phyloP scores from a whole-genome alignment of 208 protist species.

The Endotrypanum monterogeii region DNA sequence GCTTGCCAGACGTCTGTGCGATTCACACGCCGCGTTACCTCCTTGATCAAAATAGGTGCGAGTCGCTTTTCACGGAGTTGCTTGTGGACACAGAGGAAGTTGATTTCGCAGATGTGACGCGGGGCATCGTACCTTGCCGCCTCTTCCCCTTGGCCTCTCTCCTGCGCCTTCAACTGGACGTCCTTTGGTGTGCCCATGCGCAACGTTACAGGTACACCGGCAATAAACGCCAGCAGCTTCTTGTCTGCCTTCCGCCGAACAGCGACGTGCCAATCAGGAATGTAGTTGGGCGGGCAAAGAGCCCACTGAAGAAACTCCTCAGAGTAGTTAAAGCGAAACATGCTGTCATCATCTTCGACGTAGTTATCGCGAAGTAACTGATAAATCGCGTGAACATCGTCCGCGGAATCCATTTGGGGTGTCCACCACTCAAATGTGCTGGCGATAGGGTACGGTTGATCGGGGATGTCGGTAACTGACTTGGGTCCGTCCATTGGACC shows the following conservation, averaged over 20 bases:
- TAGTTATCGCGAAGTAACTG: conserved; percentile 98
- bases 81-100: conserved; percentile 99
- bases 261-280: conserved; percentile 96
- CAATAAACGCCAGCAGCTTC: conserved; percentile 97
- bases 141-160: conserved; percentile 15
- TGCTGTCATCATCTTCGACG: conserved; percentile 98
- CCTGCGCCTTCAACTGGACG: conserved; percentile 17
- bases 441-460: conserved; percentile 92
- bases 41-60: conserved; percentile 98
- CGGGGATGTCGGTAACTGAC: conserved; percentile 85
- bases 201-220: conserved; percentile 93
- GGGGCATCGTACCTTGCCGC: conserved; percentile 38
- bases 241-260: conserved; percentile 92
- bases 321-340: conserved; percentile 99
- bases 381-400: conserved; percentile 90
- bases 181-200: conserved; percentile 62
- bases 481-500: conserved; percentile 71
- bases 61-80: conserved; percentile 96
- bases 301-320: conserved; percentile 98
- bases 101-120: conserved; percentile 97
- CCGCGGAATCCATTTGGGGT: conserved; percentile 79
- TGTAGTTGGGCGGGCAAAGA: conserved; percentile 95
- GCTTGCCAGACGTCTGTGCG: conserved; percentile 94
- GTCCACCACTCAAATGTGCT: conserved; percentile 95
- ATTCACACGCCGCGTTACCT: conserved; percentile 99